Evolutionary conservation across 768 basidiomycete genomes (phyloP).

Genomic region (Boletus vermiculosoides): DNA sequence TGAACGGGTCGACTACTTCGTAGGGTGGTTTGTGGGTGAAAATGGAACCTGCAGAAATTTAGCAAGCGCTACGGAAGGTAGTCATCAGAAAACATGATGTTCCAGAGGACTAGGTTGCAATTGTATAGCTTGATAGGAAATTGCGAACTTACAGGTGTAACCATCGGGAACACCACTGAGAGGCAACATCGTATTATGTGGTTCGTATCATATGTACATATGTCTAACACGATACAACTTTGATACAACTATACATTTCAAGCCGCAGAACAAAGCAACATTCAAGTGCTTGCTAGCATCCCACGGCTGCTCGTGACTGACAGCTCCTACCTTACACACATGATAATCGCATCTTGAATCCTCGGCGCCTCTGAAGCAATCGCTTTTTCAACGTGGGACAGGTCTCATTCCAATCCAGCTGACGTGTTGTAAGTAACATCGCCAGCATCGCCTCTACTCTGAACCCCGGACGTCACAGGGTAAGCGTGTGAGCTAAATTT

Average conservation of each 20-base stretch:
- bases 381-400: background rate
- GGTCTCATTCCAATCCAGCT: background rate
- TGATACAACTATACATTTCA: background rate
- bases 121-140: background rate
- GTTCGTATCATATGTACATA: background rate
- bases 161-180: background rate
- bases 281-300: background rate
- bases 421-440: background rate
- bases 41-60: constrained; percentile 34
- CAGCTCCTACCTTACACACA: background rate
- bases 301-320: no score
- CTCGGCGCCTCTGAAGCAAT: background rate
- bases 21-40: constrained; percentile 49
- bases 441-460: background rate
- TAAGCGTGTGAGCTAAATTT: constrained; percentile 3
- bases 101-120: background rate
- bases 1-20: background rate
- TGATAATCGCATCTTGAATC: background rate
- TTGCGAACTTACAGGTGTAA: background rate
- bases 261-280: background rate
- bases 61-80: background rate
- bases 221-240: background rate
- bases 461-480: background rate
- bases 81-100: background rate
- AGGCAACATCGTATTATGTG: background rate